These are phyloP conservation scores for Eucalyptus virginea DNA, from an alignment of 345 rosid genomes.

Conservation along the genomic window DNA sequence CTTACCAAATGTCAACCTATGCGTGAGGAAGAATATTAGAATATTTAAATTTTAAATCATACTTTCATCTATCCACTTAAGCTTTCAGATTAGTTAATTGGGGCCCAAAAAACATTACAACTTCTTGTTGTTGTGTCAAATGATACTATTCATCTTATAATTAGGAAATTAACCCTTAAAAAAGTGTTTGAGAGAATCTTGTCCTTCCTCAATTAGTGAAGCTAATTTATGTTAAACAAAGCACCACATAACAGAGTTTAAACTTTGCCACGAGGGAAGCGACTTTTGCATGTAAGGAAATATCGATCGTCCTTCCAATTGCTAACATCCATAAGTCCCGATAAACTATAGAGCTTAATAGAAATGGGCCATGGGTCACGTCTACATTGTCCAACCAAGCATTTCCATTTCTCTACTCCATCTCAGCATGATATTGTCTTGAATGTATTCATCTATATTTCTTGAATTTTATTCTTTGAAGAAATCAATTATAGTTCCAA, in stretches of 20 bases:
- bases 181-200: not conserved
- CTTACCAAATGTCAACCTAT: not conserved
- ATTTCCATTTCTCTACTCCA: not conserved
- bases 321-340: not conserved
- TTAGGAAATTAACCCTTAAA: not conserved
- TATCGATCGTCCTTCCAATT: not conserved
- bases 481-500: not conserved
- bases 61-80: no score
- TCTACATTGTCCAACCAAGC: not conserved
- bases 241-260: not conserved
- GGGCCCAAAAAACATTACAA: no score
- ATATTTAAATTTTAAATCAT: no score
- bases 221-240: no score
- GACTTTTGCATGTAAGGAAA: not conserved
- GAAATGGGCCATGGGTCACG: not conserved
- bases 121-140: not conserved
- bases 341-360: not conserved
- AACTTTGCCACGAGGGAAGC: not conserved
- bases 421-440: not conserved
- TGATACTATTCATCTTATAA: not conserved
- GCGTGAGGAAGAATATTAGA: no score
- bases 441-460: not conserved
- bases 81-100: no score
- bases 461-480: not conserved
- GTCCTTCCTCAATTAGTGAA: not conserved